Conservation (phyloP, 2,329 filamentous ascomycete genomes). For the Aspergillus fischeri region DNA sequence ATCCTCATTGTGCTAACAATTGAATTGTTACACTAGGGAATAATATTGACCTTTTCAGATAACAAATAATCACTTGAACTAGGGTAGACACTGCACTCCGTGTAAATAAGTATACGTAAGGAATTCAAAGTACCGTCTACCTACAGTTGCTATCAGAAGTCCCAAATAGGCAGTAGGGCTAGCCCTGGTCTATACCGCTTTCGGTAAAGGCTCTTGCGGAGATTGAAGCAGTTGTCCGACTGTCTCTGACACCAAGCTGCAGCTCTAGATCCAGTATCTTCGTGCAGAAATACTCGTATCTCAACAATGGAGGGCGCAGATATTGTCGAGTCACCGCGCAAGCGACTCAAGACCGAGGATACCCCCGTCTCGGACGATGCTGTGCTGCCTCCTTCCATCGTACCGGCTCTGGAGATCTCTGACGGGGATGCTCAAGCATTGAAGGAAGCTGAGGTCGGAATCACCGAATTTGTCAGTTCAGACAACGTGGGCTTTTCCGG, state of each 20-base stretch:
- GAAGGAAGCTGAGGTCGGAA: conserved; percentile 53
- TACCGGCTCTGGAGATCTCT: conserved; percentile 7
- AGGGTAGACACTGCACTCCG: not conserved
- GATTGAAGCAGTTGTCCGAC: conserved; percentile 5
- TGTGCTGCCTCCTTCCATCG: conserved; percentile 12
- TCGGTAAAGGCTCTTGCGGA: conserved; percentile 4
- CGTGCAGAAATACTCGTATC: not conserved
- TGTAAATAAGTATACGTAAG: not conserved
- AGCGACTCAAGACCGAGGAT: conserved; percentile 33
- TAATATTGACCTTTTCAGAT: not conserved
- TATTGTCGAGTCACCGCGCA: conserved; percentile 32
- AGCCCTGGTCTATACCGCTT: conserved; percentile 22
- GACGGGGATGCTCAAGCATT: conserved; percentile 27
- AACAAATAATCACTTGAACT: not conserved
- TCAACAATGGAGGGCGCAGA: conserved; percentile 29
- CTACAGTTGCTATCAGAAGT: conserved; percentile 1
- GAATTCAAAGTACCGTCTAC: no score
- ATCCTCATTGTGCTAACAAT: not conserved
- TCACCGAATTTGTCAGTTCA: conserved; percentile 59
- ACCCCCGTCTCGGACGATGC: conserved; percentile 11
- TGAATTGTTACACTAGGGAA: not conserved
- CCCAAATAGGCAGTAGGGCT: conserved; percentile 25
- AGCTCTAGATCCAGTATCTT: conserved; percentile 9
- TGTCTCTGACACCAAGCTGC: conserved; percentile 15
- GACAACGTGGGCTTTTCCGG: conserved; percentile 59